Evolutionary conservation across 352 stramenopile genomes (phyloP), one percentile per base, ranked within the genome.

Genomic region (Globisporangium lucens): DNA sequence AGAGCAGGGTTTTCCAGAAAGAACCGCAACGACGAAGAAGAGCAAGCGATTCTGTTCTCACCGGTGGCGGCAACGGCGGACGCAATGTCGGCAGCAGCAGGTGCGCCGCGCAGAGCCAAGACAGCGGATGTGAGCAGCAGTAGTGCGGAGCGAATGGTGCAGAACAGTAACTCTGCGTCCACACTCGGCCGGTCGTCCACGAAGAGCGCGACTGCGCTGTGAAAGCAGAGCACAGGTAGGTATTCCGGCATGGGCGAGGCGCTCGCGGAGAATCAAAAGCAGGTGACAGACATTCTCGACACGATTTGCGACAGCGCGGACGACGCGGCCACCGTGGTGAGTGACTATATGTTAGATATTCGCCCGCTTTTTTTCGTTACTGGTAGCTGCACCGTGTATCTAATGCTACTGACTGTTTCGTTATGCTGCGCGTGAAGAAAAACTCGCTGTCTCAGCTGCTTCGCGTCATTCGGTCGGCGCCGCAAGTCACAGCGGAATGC

Each of bases 401-500:
- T 53, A 15, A 43, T 43, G 41, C 58, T 58, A 3, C 30, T 33
- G 30, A 61, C 22, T 43, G 8, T 62, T 33, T 2, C 27, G 4
- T 51, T 56, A 2, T 29, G 8, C 9, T 56, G 15, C n/a, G 17
- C 4, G 47, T 60, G 30, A 47, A 91, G 83, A 91, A 91, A 88
- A 91, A 90, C 43, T 73, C 78, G 0, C 61, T 91, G 30, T 90
- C 81, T 17, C 68, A 78, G 46, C 67, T 91, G 29, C 74, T 91
- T 7, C 82, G 83, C 22, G 75, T 91, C 29, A 77, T 91, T 22
- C 79, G 83, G 24, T 78, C 79, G 0, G 76, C 83, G 4, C 83
- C 83, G 6, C 83, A 90, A 65, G 80, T 90, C 27, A 91, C 83
- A 0, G 76, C 83, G 43, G 82, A 90, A 65, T 92, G 75, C 41